These are phyloP conservation scores for Malassezia furfur DNA, from an alignment of 1,284 basidiomycete genomes.

Conservation along the genomic window DNA sequence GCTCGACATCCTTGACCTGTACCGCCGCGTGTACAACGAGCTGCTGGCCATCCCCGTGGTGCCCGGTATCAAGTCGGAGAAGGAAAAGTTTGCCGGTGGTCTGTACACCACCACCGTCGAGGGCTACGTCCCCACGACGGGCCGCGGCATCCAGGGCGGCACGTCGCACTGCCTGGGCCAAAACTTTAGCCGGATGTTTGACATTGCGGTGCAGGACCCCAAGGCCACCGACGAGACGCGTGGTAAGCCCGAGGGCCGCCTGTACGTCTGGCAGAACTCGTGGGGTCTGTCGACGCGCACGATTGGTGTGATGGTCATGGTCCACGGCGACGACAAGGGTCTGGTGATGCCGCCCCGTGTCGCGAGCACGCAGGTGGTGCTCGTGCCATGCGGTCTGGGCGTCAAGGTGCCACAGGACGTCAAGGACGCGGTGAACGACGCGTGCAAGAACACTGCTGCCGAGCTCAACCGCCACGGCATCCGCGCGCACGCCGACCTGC, in stretches of 20 bases:
- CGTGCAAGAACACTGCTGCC: slow-evolving; percentile 56
- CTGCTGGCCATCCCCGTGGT: slow-evolving; percentile 94
- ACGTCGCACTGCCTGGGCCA: slow-evolving; percentile 96
- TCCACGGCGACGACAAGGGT: slow-evolving; percentile 95
- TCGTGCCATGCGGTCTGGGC: slow-evolving; percentile 87
- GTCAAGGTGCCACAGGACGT: slow-evolving; percentile 47
- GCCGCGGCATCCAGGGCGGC: slow-evolving; percentile 93
- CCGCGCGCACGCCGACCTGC: slow-evolving; percentile 76
- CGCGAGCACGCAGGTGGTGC: slow-evolving; percentile 77
- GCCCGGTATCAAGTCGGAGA: slow-evolving; percentile 92
- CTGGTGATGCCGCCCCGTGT: slow-evolving; percentile 90
- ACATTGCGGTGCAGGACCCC: slow-evolving; percentile 84
- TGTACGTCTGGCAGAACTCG: slow-evolving; percentile 92
- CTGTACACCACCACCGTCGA: slow-evolving; percentile 97
- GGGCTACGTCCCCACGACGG: slow-evolving; percentile 93
- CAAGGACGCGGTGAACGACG: slow-evolving; percentile 66
- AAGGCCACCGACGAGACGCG: slow-evolving; percentile 38
- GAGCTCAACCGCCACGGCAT: slow-evolving; percentile 57
- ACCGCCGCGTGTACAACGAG: slow-evolving; percentile 91
- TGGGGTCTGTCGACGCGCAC: slow-evolving; percentile 96
- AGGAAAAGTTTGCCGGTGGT: slow-evolving; percentile 97
- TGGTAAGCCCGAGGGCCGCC: slow-evolving; percentile 52
- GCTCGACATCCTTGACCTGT: slow-evolving; percentile 84
- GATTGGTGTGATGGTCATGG: slow-evolving; percentile 99
- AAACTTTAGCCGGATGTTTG: slow-evolving; percentile 99